Evolutionary conservation across 139 green algal species (phyloP).

Genomic region (Chlamydomonas sp.): DNA sequence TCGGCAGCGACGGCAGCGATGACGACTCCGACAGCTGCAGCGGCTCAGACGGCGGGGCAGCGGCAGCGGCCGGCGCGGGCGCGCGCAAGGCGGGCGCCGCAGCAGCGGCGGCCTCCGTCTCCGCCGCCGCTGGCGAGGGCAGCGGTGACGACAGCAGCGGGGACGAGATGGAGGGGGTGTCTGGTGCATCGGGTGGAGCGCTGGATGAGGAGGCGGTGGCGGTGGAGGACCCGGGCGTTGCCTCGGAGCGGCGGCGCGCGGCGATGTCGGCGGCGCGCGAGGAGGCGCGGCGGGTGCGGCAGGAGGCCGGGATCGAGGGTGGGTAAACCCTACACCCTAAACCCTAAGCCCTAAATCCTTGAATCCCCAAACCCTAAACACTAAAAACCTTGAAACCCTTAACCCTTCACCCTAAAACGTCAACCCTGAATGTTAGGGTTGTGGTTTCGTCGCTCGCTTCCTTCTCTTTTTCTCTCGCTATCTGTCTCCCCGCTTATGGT

Average conservation of each 20-base stretch:
- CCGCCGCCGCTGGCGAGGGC: no score
- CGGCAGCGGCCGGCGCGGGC: no score
- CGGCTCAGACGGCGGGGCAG: no score
- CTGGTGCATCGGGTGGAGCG: not conserved
- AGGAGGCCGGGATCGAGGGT: conserved; percentile 5
- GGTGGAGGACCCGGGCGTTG: not conserved
- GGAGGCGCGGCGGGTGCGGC: not conserved
- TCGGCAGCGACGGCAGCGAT: not conserved
- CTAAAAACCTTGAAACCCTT: conserved; percentile 1
- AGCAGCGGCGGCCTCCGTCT: no score
- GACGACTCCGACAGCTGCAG: no score
- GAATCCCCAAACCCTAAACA: not conserved
- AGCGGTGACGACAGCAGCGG: not conserved
- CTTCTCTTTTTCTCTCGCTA: no score
- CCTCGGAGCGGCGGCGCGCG: not conserved
- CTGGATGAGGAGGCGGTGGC: not conserved
- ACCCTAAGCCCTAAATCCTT: not conserved
- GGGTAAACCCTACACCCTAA: not conserved
- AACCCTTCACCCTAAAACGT: not conserved
- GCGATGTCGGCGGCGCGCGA: not conserved
- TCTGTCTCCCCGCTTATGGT: no score
- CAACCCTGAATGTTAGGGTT: conserved; percentile 9
- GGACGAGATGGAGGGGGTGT: not conserved
- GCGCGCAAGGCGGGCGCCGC: no score
- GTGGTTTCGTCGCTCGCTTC: no score